These are phyloP conservation scores for Euphrasia arctica DNA, from an alignment of 305 asterid genomes.

Conservation along the genomic window DNA sequence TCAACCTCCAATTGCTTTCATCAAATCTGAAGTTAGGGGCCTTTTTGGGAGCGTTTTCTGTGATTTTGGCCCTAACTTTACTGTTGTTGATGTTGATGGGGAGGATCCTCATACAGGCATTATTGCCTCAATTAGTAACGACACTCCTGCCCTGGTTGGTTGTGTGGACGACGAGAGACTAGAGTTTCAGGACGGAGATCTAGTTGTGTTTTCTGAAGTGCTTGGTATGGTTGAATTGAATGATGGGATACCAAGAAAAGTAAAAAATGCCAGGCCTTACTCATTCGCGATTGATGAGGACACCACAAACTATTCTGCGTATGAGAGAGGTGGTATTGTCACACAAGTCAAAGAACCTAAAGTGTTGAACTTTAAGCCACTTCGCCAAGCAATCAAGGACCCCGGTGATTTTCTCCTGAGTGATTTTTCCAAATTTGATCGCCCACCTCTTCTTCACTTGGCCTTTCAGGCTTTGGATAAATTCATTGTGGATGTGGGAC, in stretches of 20 bases:
- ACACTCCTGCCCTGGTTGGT: constrained; percentile 60
- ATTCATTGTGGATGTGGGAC: constrained; percentile 44
- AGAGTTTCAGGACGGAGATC: constrained; percentile 77
- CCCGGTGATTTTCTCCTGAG: constrained; percentile 72
- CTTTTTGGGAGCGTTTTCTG: constrained; percentile 67
- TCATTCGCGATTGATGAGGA: constrained; percentile 70
- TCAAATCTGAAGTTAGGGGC: constrained; percentile 69
- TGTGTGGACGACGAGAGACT: constrained; percentile 84
- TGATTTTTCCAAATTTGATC: constrained; percentile 74
- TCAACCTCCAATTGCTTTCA: constrained; percentile 74
- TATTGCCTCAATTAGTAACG: constrained; percentile 74
- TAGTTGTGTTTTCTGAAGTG: constrained; percentile 68
- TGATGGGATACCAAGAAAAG: constrained; percentile 72
- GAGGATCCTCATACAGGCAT: constrained; percentile 80
- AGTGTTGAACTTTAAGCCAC: constrained; percentile 60
- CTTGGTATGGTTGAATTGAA: constrained; percentile 70
- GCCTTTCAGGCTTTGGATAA: constrained; percentile 71
- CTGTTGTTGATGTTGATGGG: constrained; percentile 73
- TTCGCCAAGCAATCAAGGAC: constrained; percentile 53
- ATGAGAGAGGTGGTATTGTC: constrained; percentile 69
- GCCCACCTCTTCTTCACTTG: constrained; percentile 69
- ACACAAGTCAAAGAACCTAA: constrained; percentile 73
- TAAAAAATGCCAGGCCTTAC: constrained; percentile 54
- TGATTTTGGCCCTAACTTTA: constrained; percentile 73
- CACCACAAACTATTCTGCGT: constrained; percentile 47